Conservation (phyloP, 768 basidiomycete genomes). For the Cubamyces lactineus region DNA sequence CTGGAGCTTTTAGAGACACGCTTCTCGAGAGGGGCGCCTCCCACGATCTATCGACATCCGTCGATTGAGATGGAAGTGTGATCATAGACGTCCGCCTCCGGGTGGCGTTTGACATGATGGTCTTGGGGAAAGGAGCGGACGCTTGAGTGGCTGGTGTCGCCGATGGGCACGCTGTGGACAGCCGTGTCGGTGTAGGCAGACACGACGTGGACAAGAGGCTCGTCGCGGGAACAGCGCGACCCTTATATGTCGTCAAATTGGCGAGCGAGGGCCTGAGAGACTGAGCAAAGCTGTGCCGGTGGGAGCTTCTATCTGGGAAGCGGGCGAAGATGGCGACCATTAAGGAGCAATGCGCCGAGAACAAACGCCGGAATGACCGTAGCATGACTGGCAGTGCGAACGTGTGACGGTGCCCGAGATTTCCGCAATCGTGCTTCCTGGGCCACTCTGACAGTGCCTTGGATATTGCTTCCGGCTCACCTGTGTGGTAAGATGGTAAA, state of each 20-base stretch:
- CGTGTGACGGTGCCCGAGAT: slow-evolving; percentile 1
- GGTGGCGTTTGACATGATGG: slow-evolving; percentile 22
- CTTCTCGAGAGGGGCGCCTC: slow-evolving; percentile 12
- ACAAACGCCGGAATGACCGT: slow-evolving; percentile 4
- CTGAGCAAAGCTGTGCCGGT: slow-evolving; percentile 5
- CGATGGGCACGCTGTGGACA: neutral
- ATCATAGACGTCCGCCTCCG: slow-evolving; percentile 20
- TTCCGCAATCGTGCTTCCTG: neutral
- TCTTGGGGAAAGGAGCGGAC: neutral
- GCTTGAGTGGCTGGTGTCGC: slow-evolving; percentile 4
- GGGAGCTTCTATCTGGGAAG: slow-evolving; percentile 8
- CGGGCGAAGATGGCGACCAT: neutral
- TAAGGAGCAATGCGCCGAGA: neutral
- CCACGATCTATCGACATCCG: neutral
- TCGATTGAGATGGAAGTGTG: slow-evolving; percentile 9
- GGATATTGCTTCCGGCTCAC: too few species aligned
- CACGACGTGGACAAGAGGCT: neutral
- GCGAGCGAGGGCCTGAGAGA: neutral
- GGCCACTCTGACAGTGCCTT: too few species aligned
- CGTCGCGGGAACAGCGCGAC: neutral
- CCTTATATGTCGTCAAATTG: slow-evolving; percentile 5
- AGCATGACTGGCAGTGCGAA: neutral
- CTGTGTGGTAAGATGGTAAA: too few species aligned
- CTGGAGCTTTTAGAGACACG: slow-evolving; percentile 15
- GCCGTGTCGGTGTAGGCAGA: neutral